A percentile compares a stretch with the other conserved stretches of the same genome.
Evolutionary conservation across 2,329 filamentous ascomycete species (phyloP).

Genomic region (Colletotrichum tamarilloi): DNA sequence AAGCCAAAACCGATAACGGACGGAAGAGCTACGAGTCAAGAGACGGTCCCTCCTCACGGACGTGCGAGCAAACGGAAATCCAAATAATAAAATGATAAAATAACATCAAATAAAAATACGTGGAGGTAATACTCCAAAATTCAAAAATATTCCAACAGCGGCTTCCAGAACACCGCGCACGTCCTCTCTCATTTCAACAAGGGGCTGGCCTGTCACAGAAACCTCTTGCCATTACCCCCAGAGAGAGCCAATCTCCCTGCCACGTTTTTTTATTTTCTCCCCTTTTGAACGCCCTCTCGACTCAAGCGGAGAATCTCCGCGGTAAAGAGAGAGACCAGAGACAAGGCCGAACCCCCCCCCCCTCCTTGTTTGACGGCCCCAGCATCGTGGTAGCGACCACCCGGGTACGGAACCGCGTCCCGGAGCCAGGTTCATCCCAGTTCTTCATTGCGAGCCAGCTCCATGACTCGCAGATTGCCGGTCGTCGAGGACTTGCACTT

Average conservation of each 20-base stretch:
- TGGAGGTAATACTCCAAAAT: background rate
- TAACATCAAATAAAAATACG: background rate
- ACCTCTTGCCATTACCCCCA: background rate
- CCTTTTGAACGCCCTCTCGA: background rate
- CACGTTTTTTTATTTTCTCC: conserved; percentile 17
- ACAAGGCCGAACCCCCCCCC: conserved; percentile 1
- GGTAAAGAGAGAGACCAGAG: conserved; percentile 9
- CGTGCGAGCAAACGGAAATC: background rate
- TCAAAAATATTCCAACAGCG: conserved; percentile 22
- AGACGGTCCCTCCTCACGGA: conserved; percentile 19
- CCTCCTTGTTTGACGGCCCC: conserved; percentile 24
- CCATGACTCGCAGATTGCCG: conserved; percentile 27
- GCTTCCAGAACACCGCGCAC: conserved; percentile 32
- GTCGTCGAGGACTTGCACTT: background rate
- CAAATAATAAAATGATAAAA: background rate
- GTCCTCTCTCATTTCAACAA: conserved; percentile 21
- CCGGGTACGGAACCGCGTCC: conserved; percentile 25
- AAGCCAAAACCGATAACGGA: background rate
- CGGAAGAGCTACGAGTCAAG: background rate
- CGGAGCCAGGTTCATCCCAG: conserved; percentile 27
- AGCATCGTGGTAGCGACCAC: conserved; percentile 33
- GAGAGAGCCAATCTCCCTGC: conserved; percentile 27
- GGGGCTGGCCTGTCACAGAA: conserved; percentile 32
- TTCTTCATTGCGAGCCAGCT: background rate
- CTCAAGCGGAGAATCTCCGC: conserved; percentile 33